phyloP scores from a whole-genome alignment of 2,329 filamentous ascomycete genomes.

The Ciborinia camelliae region DNA sequence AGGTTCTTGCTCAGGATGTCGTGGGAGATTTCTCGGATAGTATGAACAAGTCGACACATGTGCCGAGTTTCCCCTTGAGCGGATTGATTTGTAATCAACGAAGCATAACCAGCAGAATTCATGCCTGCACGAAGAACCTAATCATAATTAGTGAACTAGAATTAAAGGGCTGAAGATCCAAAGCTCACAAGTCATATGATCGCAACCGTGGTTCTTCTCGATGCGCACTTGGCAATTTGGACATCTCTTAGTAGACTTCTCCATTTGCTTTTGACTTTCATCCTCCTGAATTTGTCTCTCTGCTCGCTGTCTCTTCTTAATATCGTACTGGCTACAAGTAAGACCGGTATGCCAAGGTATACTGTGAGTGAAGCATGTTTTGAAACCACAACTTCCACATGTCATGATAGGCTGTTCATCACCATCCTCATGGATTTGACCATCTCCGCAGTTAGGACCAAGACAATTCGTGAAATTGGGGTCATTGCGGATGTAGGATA shows the following conservation, averaged over 20 bases:
- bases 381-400: conserved; percentile 42
- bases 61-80: not conserved
- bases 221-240: conserved; percentile 19
- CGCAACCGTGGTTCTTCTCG: conserved; percentile 22
- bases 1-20: not conserved
- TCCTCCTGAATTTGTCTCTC: too few relatives aligned
- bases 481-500: conserved; percentile 21
- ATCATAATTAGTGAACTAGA: not conserved
- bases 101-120: not conserved
- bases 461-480: conserved; percentile 54
- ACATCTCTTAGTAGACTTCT: conserved; percentile 16
- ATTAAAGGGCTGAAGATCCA: not conserved
- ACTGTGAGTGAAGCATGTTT: conserved; percentile 45
- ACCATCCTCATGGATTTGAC: conserved; percentile 49
- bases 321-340: conserved; percentile 39
- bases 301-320: conserved; percentile 20
- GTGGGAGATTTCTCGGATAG: not conserved
- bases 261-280: conserved; percentile 6
- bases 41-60: not conserved
- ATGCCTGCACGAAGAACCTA: not conserved
- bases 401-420: conserved; percentile 42
- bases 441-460: conserved; percentile 46
- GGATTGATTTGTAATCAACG: not conserved
- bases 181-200: conserved; percentile 28
- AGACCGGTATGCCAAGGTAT: conserved; percentile 44